Evolutionary conservation across 257 asterid genomes (phyloP).

Genomic region (Petunia secreta): DNA sequence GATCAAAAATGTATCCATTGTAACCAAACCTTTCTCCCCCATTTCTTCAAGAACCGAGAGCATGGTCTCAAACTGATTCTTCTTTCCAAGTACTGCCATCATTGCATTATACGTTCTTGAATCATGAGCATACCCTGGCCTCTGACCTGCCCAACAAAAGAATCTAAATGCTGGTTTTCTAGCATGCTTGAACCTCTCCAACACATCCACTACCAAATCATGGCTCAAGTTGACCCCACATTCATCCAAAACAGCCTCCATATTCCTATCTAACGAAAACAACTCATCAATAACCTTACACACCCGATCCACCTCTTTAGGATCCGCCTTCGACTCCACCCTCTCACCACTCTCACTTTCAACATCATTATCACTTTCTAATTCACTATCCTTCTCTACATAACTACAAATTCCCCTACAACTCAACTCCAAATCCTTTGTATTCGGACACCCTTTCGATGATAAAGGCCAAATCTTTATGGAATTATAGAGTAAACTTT

Average conservation of each 20-base stretch:
- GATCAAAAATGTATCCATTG: slow-evolving; percentile 62
- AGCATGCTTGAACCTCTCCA: slow-evolving; percentile 81
- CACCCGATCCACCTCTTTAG: slow-evolving; percentile 66
- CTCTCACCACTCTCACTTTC: slow-evolving; percentile 36
- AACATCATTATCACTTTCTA: slow-evolving; percentile 45
- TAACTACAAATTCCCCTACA: slow-evolving; percentile 46
- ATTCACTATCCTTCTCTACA: slow-evolving; percentile 45
- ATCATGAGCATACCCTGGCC: slow-evolving; percentile 62
- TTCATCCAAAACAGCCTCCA: slow-evolving; percentile 89
- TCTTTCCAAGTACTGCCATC: slow-evolving; percentile 76
- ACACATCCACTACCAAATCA: slow-evolving; percentile 73
- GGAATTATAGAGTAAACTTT: slow-evolving; percentile 46
- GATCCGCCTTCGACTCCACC: slow-evolving; percentile 48
- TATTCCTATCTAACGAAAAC: slow-evolving; percentile 77
- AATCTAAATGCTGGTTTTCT: slow-evolving; percentile 86
- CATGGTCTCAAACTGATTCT: slow-evolving; percentile 96
- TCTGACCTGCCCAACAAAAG: slow-evolving; percentile 73
- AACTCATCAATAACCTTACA: slow-evolving; percentile 77
- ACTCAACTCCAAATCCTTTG: slow-evolving; percentile 4
- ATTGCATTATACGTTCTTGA: slow-evolving; percentile 68
- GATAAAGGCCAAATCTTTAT: slow-evolving; percentile 9
- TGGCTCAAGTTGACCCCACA: slow-evolving; percentile 60
- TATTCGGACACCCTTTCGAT: background rate
- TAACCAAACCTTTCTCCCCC: slow-evolving; percentile 78
- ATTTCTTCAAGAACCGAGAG: slow-evolving; percentile 75